Base-by-base conservation (phyloP, 2,329 filamentous ascomycete species). In the Colletotrichum sp. region DNA sequence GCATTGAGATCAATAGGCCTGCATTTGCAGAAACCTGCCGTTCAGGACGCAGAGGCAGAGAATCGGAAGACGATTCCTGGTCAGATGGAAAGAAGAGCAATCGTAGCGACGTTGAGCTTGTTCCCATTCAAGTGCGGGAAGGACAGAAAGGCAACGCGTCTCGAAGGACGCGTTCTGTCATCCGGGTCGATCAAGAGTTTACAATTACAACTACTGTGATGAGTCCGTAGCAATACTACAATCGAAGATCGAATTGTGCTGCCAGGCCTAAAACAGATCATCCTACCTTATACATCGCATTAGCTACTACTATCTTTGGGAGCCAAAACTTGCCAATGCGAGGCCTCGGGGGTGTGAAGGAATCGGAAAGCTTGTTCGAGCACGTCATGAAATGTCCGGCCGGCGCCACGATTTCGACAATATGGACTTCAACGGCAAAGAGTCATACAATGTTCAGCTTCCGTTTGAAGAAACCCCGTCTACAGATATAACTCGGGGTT, bases 191-290 rank as follows among this genome's bases (percentile, higher is more conserved):
- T 0, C 57, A 60, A n/a, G 57, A 30, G 28, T 60, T 60, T 30
- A 60, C 26, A 18, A 60, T 30, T 0, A 32, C 57, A 32, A 24
- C 52, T 26, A 57, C 21, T 0, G 21, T 48, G 9, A 6, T 48
- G 0, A n/a, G 0, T 48, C 0, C 39, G 5, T 48, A 48, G 39
- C 9, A 0, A 48, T n/a, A 2, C 3, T 2, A 18, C 36, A 2
- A 0, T 39, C 36, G 36, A 0, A 39, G 36, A 39, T 39, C 0
- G 36, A 18, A 39, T 39, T 9, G 2, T 39, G 0, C 2, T 39
- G 36, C 0, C 30, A 4, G 30, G 30, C 30, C 4, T 32, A 32
- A 32, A 30, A 28, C 28, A 30, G 8, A 30, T 30, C 8, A 7
- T 30, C 28, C 7, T 28, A 24, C 24, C 24, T 24, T 24, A 3